A percentile compares a stretch with the other conserved stretches of the same genome.
Evolutionary conservation across 192 early-diverging fungal genomes (phyloP).

Genomic region (Phlyctochytrium planicorne): DNA sequence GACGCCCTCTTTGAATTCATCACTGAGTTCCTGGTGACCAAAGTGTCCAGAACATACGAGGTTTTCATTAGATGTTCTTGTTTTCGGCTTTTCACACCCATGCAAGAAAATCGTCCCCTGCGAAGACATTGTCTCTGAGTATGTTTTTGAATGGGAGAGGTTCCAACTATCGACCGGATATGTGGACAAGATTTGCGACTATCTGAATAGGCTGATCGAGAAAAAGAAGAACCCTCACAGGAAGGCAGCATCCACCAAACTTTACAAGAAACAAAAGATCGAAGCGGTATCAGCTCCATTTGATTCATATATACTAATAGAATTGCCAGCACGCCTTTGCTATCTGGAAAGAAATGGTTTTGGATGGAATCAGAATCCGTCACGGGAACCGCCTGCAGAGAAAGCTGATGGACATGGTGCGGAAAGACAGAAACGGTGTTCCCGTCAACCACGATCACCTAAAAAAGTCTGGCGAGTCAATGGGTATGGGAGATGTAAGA

Average conservation of each 20-base stretch:
- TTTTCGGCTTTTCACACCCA: neutral
- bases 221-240: slow-evolving; percentile 42
- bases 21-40: slow-evolving; percentile 57
- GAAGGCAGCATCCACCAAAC: slow-evolving; percentile 17
- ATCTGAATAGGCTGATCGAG: slow-evolving; percentile 62
- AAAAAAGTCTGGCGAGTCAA: slow-evolving; percentile 51
- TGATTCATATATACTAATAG: neutral
- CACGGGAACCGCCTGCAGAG: slow-evolving; percentile 64
- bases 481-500: slow-evolving; percentile 45
- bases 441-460: slow-evolving; percentile 55
- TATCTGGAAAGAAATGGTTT: slow-evolving; percentile 71
- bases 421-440: slow-evolving; percentile 66
- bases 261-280: slow-evolving; percentile 60
- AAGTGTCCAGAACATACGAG: neutral
- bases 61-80: neutral
- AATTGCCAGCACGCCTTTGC: slow-evolving; percentile 60
- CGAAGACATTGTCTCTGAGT: slow-evolving; percentile 70
- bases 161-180: slow-evolving; percentile 62
- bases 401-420: slow-evolving; percentile 69
- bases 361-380: slow-evolving; percentile 55
- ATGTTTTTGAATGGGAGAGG: slow-evolving; percentile 64
- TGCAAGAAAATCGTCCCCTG: too few species aligned
- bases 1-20: slow-evolving; percentile 66
- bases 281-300: slow-evolving; percentile 48
- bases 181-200: slow-evolving; percentile 64